phyloP scores from a whole-genome alignment of 345 rosid species.

The Citrus cavaleriei region DNA sequence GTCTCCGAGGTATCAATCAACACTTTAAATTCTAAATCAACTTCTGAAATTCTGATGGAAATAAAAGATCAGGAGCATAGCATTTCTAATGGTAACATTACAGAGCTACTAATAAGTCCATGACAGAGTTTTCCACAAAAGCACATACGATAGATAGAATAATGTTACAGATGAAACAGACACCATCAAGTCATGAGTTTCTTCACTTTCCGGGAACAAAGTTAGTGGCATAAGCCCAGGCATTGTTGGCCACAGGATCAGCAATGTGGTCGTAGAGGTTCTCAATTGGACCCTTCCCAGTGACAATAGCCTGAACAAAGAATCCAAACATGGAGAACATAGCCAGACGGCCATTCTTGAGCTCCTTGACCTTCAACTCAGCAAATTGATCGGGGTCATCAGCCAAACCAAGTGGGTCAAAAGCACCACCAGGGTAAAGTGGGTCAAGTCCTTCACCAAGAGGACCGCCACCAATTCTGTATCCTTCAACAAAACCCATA shows the following conservation, averaged over 20 bases:
- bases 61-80: background rate
- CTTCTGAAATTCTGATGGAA: background rate
- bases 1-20: background rate
- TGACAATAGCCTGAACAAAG: constrained; percentile 94
- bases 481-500: constrained; percentile 93
- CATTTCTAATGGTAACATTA: background rate
- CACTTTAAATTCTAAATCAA: background rate
- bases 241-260: constrained; percentile 87
- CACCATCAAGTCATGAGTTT: background rate
- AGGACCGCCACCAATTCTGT: constrained; percentile 96
- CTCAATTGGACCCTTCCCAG: constrained; percentile 94
- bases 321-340: constrained; percentile 96
- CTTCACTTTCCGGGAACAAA: constrained; percentile 89
- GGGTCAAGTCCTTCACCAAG: constrained; percentile 96
- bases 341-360: constrained; percentile 91
- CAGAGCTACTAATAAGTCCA: constrained; percentile 2
- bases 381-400: constrained; percentile 96
- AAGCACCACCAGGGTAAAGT: constrained; percentile 93
- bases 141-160: background rate
- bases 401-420: constrained; percentile 86
- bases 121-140: constrained; percentile 6
- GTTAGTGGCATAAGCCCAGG: constrained; percentile 98
- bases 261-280: constrained; percentile 86
- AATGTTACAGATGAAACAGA: constrained; percentile 5
- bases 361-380: constrained; percentile 91